Conservation (phyloP, 2,329 filamentous ascomycete genomes). For the Hypoxylon rubiginosum region DNA sequence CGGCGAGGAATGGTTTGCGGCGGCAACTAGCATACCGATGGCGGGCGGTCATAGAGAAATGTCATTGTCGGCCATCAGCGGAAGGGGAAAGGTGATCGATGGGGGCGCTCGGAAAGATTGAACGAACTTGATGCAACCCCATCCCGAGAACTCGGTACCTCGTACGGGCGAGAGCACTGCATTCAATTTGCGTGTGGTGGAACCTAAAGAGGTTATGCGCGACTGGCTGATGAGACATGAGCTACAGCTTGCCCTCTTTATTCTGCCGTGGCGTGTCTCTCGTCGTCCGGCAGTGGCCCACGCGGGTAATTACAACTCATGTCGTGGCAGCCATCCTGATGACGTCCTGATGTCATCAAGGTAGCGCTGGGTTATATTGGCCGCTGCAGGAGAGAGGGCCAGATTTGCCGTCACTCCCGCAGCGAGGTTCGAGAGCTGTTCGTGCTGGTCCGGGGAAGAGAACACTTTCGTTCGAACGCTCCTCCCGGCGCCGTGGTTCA, state of each 20-base stretch:
- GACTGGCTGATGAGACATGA: conserved; percentile 33
- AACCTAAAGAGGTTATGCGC: conserved; percentile 20
- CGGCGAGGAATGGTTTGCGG: conserved; percentile 17
- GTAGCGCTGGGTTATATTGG: conserved; percentile 23
- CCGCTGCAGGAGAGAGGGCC: conserved; percentile 6
- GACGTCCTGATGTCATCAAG: conserved; percentile 28
- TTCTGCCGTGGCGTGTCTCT: conserved; percentile 23
- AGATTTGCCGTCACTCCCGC: conserved; percentile 22
- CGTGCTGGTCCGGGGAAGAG: not conserved
- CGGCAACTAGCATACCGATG: conserved; percentile 36
- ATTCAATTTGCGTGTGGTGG: conserved; percentile 10
- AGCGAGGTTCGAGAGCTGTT: conserved; percentile 14
- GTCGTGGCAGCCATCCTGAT: conserved; percentile 26
- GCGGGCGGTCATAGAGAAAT: conserved; percentile 18
- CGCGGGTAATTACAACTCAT: conserved; percentile 38
- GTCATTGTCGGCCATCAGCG: conserved; percentile 19
- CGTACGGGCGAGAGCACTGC: conserved; percentile 35
- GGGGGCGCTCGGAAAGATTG: conserved; percentile 35
- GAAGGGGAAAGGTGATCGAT: conserved; percentile 24
- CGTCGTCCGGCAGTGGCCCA: conserved; percentile 14
- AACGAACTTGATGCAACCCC: conserved; percentile 22
- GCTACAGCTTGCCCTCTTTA: not conserved
- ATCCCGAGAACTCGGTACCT: conserved; percentile 46
- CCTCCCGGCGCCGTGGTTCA: conserved; percentile 33
- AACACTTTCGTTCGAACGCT: conserved; percentile 10